Conservation (phyloP, 2,329 filamentous ascomycete species). For the Xylariaceae sp. region DNA sequence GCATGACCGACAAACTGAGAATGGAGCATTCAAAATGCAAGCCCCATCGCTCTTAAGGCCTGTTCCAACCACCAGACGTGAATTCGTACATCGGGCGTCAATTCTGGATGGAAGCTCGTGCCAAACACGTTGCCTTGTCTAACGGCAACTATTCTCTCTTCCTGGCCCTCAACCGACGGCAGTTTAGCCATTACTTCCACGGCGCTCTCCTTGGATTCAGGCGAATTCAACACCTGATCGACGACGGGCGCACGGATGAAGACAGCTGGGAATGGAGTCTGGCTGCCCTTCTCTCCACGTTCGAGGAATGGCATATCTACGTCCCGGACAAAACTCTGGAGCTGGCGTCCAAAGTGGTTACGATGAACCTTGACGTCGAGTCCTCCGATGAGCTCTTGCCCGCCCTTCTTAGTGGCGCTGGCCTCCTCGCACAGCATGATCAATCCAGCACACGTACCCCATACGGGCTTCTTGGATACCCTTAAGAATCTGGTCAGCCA, state of each 20-base stretch:
- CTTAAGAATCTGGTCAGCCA: conserved; percentile 38
- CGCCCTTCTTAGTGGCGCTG: conserved; percentile 82
- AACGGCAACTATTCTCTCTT: conserved; percentile 77
- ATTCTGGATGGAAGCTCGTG: conserved; percentile 91
- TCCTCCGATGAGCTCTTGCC: conserved; percentile 89
- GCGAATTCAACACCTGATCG: conserved; percentile 60
- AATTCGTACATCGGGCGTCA: conserved; percentile 82
- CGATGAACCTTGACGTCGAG: conserved; percentile 85
- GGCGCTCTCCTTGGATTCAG: conserved; percentile 18
- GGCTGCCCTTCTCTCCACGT: conserved; percentile 23
- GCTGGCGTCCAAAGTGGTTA: conserved; percentile 92
- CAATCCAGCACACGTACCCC: conserved; percentile 93
- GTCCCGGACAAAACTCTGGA: conserved; percentile 79
- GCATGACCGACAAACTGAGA: neutral
- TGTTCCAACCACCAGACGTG: conserved; percentile 90
- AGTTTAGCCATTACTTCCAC: conserved; percentile 51
- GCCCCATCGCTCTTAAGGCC: conserved; percentile 40
- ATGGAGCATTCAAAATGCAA: neutral
- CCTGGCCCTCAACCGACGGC: conserved; percentile 42
- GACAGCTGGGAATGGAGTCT: conserved; percentile 66
- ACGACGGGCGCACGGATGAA: conserved; percentile 96
- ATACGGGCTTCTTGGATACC: conserved; percentile 71
- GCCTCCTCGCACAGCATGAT: conserved; percentile 86
- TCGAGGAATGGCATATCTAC: conserved; percentile 67
- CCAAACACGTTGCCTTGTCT: conserved; percentile 87